Percentiles rank a stretch among this genome's conserved stretches.
Conservation (phyloP, 2,329 filamentous ascomycete species). For the Colletotrichum horii region DNA sequence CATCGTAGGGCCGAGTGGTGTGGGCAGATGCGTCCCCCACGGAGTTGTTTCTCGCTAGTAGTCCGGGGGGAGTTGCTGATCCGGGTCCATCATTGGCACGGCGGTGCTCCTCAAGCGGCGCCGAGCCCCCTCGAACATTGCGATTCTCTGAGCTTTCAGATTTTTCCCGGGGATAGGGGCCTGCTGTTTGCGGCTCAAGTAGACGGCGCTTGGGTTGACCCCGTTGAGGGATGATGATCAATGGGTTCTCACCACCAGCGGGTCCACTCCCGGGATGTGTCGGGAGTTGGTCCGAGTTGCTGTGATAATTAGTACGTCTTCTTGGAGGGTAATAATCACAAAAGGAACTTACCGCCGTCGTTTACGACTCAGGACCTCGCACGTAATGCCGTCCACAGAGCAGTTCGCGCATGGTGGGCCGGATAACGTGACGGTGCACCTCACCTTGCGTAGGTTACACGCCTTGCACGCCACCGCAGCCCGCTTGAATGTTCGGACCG, state of each 20-base stretch:
- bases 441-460: conserved; percentile 27
- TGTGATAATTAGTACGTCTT: background rate
- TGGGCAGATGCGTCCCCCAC: background rate
- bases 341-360: background rate
- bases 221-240: background rate
- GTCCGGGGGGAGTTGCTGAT: background rate
- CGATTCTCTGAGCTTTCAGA: background rate
- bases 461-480: conserved; percentile 25
- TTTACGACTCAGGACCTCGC: conserved; percentile 21
- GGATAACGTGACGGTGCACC: conserved; percentile 26
- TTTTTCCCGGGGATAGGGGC: background rate
- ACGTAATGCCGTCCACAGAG: conserved; percentile 22
- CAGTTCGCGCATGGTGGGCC: conserved; percentile 29
- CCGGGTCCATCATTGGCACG: background rate
- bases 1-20: background rate
- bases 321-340: background rate
- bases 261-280: background rate
- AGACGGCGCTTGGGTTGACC: background rate
- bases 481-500: conserved; percentile 1
- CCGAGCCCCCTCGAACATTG: background rate
- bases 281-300: conserved; percentile 12
- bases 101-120: background rate
- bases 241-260: background rate
- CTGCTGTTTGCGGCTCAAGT: background rate
- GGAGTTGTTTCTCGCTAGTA: background rate